Conservation (phyloP, 208 protist species). For the Wallacemonas collosoma region DNA sequence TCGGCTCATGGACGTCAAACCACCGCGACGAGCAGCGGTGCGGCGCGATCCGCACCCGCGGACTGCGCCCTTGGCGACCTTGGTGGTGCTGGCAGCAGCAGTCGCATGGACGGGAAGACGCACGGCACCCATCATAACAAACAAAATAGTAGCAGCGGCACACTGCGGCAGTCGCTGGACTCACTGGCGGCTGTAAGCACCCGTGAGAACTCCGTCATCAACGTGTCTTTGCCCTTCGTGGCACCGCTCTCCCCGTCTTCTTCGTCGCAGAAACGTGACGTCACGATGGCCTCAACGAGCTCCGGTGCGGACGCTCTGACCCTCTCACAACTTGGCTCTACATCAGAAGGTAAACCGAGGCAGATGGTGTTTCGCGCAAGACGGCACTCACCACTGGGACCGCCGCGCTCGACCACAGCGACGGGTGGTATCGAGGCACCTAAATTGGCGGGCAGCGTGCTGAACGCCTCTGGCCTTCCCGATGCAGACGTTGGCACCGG, state of each 20-base stretch:
- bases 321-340: background rate
- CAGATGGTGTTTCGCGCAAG: slow-evolving; percentile 6
- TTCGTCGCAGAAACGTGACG: background rate
- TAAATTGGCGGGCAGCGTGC: background rate
- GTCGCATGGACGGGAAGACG: too few species aligned
- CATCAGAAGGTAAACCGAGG: background rate
- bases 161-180: background rate
- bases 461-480: background rate
- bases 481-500: background rate
- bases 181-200: background rate
- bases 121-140: too few species aligned
- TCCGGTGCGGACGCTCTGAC: too few species aligned
- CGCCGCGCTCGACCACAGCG: background rate
- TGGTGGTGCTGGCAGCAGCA: background rate
- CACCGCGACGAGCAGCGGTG: too few species aligned
- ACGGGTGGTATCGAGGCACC: background rate
- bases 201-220: background rate
- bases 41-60: background rate
- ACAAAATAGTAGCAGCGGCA: background rate
- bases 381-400: background rate
- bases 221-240: background rate
- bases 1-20: background rate
- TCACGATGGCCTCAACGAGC: too few species aligned
- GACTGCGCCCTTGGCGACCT: background rate
- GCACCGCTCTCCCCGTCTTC: background rate